A percentile compares a stretch with the other conserved stretches of the same genome.
These are phyloP conservation scores for Moesziomyces sp. DNA, from an alignment of 1,284 basidiomycete species.

Conservation along the genomic window DNA sequence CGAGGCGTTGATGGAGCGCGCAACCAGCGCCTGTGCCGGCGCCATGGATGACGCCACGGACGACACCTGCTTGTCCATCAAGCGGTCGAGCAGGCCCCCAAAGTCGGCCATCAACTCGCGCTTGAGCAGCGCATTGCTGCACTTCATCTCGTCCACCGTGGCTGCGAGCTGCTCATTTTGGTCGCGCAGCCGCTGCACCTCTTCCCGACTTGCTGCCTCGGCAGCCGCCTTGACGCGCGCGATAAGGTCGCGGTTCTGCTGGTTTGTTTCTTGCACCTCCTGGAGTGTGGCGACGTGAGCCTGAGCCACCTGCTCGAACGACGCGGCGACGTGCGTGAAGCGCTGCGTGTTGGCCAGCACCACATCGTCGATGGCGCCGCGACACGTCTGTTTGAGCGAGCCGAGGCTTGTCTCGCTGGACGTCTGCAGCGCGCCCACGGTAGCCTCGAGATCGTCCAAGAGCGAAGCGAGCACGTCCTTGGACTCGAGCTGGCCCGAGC, in stretches of 20 bases:
- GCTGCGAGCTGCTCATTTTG: slow-evolving; percentile 79
- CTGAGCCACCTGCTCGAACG: slow-evolving; percentile 66
- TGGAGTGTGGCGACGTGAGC: slow-evolving; percentile 75
- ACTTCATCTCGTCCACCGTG: slow-evolving; percentile 77
- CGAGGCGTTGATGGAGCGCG: slow-evolving; percentile 11
- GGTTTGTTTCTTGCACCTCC: slow-evolving; percentile 74
- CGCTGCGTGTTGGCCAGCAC: slow-evolving; percentile 27
- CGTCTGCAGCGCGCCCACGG: slow-evolving; percentile 74
- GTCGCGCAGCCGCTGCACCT: slow-evolving; percentile 74
- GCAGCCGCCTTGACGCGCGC: slow-evolving; percentile 73
- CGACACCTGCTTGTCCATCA: slow-evolving; percentile 77
- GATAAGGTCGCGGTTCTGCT: slow-evolving; percentile 49
- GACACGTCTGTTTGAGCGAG: slow-evolving; percentile 66
- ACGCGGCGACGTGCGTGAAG: slow-evolving; percentile 59
- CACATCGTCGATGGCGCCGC: slow-evolving; percentile 67
- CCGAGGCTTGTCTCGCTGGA: slow-evolving; percentile 72
- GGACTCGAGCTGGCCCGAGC: slow-evolving; percentile 61
- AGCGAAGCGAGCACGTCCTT: slow-evolving; percentile 73
- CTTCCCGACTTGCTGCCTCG: slow-evolving; percentile 72
- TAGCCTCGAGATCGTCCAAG: slow-evolving; percentile 75
- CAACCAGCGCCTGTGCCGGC: slow-evolving; percentile 71
- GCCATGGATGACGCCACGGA: slow-evolving; percentile 76
- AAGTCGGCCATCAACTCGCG: slow-evolving; percentile 79
- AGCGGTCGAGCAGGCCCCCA: slow-evolving; percentile 77
- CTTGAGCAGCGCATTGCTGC: slow-evolving; percentile 76